Conservation (phyloP, 257 asterid genomes). For the Salvia rosmarinus region DNA sequence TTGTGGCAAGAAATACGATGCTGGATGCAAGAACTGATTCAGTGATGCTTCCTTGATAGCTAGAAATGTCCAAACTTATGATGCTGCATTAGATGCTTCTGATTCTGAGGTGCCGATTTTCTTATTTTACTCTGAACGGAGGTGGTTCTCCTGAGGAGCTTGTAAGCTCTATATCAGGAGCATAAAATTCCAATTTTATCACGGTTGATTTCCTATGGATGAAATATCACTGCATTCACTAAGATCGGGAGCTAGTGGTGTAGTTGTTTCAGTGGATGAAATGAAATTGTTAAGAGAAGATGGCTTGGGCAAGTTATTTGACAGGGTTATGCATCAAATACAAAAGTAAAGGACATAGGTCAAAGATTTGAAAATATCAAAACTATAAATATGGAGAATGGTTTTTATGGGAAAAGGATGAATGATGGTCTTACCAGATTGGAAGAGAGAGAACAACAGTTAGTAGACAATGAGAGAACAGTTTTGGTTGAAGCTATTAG, state of each 20-base stretch:
- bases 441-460: conserved; percentile 65
- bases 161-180: conserved; percentile 53
- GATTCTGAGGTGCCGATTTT: conserved; percentile 91
- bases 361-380: conserved; percentile 38
- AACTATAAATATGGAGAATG: conserved; percentile 52
- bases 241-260: conserved; percentile 79
- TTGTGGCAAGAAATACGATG: conserved; percentile 93
- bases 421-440: conserved; percentile 59
- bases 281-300: conserved; percentile 51
- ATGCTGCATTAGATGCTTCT: conserved; percentile 85
- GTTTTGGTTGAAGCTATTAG: conserved; percentile 66
- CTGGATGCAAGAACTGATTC: conserved; percentile 70
- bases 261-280: conserved; percentile 71
- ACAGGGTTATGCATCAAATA: conserved; percentile 38
- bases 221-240: conserved; percentile 45
- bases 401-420: conserved; percentile 56
- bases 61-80: conserved; percentile 64
- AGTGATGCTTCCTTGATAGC: conserved; percentile 88
- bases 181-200: conserved; percentile 73
- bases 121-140: conserved; percentile 51
- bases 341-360: conserved; percentile 41
- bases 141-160: conserved; percentile 48
- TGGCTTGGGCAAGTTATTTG: conserved; percentile 50
- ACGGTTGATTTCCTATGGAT: conserved; percentile 49
- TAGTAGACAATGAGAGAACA: conserved; percentile 66